Base-by-base conservation (phyloP, 352 stramenopile species). In the Elongisporangium anandrum region DNA sequence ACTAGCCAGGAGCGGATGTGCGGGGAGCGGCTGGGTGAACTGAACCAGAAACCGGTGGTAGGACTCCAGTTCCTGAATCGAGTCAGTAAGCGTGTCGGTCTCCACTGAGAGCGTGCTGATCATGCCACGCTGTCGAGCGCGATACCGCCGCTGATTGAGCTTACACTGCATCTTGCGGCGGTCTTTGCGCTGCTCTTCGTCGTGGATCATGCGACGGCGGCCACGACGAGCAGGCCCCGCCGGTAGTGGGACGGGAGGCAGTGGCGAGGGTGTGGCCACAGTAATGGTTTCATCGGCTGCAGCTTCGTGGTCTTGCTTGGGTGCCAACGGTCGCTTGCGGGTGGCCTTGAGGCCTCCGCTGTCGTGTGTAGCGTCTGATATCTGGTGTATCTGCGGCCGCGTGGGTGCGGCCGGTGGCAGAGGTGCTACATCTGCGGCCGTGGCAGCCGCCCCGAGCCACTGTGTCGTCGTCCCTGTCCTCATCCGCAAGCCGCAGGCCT, bases 101-200 rank as follows among this genome's bases (percentile, higher is more conserved):
- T 88, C 81, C 9, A 87, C 59, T 50, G 79, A 84, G 39, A 90
- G 45, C 38, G 68, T 80, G 48, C 64, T 84, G 59, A 88, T 85
- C 60, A 88, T 73, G 13, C 76, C 79, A 39, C 73, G 60, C 61
- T 90, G 81, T 52, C 79, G 67, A 4, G 78, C 81, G n/a, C 81
- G 68, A 57, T 90, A 90, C 34, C 81, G 59, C 9, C 81, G 77
- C 52, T 90, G 81, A 60, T 90, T 90, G 52, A 90, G 70, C 50
- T 87, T 87, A 65, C 81, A 90, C 61, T 90, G 81, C 60, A 72
- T 75, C 59, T 90, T 90, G 29, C 81, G 81, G 20, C 81, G 63
- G 4, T 72, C 65, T 52, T 82, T 85, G 29, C 78, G 78, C 54
- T 87, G 72, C 45, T 72, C 80, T 34, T 88, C 80, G 55, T 90